Base-by-base conservation (phyloP, 768 basidiomycete species). In the Suillus paluster region DNA sequence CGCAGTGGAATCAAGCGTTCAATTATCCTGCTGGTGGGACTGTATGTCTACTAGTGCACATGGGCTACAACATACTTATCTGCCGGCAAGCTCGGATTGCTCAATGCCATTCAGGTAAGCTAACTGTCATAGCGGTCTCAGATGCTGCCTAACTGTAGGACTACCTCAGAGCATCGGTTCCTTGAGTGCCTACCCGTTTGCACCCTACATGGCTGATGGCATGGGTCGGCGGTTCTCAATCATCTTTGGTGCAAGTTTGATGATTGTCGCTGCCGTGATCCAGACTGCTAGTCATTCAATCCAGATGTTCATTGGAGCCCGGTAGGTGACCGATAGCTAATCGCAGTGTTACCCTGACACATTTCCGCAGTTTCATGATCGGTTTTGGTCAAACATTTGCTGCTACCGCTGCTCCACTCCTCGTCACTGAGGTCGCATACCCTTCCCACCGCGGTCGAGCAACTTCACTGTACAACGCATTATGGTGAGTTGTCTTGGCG, bases 351-450 rank as follows among this genome's bases (percentile, higher is more conserved):
- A 33, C 3, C 25, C 36, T 49, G 42, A 56, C 17, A 34, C 19
- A 17, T 7, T 39, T 23, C 14, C 33, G 10, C 21, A 77, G 76
- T 59, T 77, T 78, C 63, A 60, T 76, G 66, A 76, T 81, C 57
- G 82, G 81, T 14, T 81, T 83, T 63, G 81, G 81, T 23, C 73
- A 79, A 46, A 73, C 76, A 4, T 80, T 82, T 62, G 77, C 78
- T 12, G 68, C 71, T 14, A 75, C 73, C 53, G 77, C 83, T 38
- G 81, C 84, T 4, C 84, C 83, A 7, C 68, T 84, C 25, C 76
- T 85, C 19, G 73, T 84, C 61, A 80, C 82, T 42, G 83, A 86
- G 72, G 67, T 85, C 15, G 77, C 83, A 1, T 83, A 83, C 68
- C 83, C 83, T 15, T 77, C 80, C 9, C 80, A 84, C 63, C 81